Percentiles rank a stretch among this genome's conserved stretches.
These are phyloP conservation scores for Microsporum ferrugineum DNA, from an alignment of 2,329 filamentous ascomycete genomes.

Conservation along the genomic window DNA sequence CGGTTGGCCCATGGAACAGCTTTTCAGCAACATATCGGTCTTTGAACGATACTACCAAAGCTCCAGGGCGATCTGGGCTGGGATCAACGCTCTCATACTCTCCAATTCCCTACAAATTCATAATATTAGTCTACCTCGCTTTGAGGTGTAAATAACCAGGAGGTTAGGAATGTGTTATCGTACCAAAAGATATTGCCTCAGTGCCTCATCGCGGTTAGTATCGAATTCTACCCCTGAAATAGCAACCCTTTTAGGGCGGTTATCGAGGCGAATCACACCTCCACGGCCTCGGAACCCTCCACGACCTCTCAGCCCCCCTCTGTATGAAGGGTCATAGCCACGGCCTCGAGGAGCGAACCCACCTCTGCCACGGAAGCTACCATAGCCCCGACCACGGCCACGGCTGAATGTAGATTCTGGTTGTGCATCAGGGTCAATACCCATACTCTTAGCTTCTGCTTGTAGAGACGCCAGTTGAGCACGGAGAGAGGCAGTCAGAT, in stretches of 20 bases:
- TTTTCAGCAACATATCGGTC: slow-evolving; percentile 44
- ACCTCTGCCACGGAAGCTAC: slow-evolving; percentile 26
- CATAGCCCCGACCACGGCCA: slow-evolving; percentile 20
- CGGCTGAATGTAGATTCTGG: slow-evolving; percentile 17
- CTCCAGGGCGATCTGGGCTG: slow-evolving; percentile 30
- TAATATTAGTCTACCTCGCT: not conserved
- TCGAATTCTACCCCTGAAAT: slow-evolving; percentile 40
- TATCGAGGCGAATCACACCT: slow-evolving; percentile 47
- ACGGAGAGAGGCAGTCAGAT: slow-evolving; percentile 43
- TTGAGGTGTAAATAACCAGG: no score
- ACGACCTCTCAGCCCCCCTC: slow-evolving; percentile 34
- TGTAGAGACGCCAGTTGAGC: slow-evolving; percentile 46
- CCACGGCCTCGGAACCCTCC: slow-evolving; percentile 33
- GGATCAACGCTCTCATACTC: slow-evolving; percentile 37
- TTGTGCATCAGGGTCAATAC: slow-evolving; percentile 37
- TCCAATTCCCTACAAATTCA: slow-evolving; percentile 29
- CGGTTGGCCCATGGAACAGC: slow-evolving; percentile 38
- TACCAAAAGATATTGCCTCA: slow-evolving; percentile 46
- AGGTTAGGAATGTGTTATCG: slow-evolving; percentile 13
- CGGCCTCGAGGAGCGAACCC: slow-evolving; percentile 21
- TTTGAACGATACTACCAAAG: slow-evolving; percentile 37
- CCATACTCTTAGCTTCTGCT: slow-evolving; percentile 44
- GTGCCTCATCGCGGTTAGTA: slow-evolving; percentile 42
- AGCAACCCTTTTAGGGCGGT: slow-evolving; percentile 44
- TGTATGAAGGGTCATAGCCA: slow-evolving; percentile 30